Evolutionary conservation across 441 rosid species (phyloP).

Genomic region (Kokia cookei): DNA sequence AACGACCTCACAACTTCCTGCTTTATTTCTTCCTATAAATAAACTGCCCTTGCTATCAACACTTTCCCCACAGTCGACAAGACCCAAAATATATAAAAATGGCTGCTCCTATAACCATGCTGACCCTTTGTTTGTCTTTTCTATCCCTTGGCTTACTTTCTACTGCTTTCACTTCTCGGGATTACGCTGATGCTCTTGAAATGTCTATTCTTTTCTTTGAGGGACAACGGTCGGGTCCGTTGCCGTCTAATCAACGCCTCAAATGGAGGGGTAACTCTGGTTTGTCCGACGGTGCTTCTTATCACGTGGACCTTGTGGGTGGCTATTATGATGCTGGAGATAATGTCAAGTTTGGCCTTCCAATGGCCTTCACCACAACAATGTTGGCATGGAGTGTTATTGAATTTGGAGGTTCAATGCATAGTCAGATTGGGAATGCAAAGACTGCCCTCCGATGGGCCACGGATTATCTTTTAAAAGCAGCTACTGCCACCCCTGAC

Average conservation of each 20-base stretch:
- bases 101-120: conserved; percentile 15
- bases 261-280: conserved; percentile 38
- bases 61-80: neutral
- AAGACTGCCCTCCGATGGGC: conserved; percentile 62
- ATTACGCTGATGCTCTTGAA: conserved; percentile 36
- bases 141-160: conserved; percentile 18
- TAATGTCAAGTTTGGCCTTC: conserved; percentile 66
- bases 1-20: conserved; percentile 28
- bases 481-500: conserved; percentile 54
- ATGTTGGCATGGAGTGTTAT: conserved; percentile 65
- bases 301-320: conserved; percentile 59
- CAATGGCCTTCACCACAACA: conserved; percentile 78
- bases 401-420: conserved; percentile 60
- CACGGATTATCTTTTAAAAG: conserved; percentile 59
- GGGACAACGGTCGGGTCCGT: conserved; percentile 43
- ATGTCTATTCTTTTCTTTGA: conserved; percentile 44
- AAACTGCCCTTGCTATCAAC: neutral
- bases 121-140: conserved; percentile 15
- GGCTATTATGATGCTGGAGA: conserved; percentile 79
- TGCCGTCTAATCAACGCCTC: conserved; percentile 29
- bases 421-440: conserved; percentile 34
- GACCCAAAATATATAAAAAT: conserved; percentile 3
- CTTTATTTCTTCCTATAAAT: conserved; percentile 26
- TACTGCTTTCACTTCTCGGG: conserved; percentile 43
- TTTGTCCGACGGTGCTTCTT: conserved; percentile 34